Evolutionary conservation across 1,139 yeast genomes (phyloP).

Genomic region (Sugiyamaella xylanicola): DNA sequence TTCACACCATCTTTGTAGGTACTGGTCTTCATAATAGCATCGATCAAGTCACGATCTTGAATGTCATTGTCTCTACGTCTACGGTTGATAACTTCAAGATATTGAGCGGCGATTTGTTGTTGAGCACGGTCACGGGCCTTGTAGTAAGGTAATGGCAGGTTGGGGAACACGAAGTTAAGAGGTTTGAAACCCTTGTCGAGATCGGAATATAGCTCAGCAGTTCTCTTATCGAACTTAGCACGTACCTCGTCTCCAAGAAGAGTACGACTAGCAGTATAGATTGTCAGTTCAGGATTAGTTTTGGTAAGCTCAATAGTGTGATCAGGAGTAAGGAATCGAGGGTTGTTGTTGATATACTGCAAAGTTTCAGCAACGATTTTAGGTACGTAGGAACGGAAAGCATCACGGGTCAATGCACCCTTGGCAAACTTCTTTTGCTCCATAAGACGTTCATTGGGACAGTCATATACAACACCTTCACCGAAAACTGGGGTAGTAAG

Average conservation of each 20-base stretch:
- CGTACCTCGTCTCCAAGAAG: conserved; percentile 92
- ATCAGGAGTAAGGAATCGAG: conserved; percentile 45
- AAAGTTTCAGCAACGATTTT: conserved; percentile 76
- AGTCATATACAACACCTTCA: conserved; percentile 94
- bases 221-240: conserved; percentile 73
- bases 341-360: conserved; percentile 59
- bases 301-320: conserved; percentile 75
- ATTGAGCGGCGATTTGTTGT: conserved; percentile 72
- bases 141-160: conserved; percentile 87
- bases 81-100: conserved; percentile 71
- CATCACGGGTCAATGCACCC: conserved; percentile 80
- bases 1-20: conserved; percentile 89
- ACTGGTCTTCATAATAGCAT: conserved; percentile 77
- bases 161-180: conserved; percentile 90
- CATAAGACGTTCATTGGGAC: conserved; percentile 92
- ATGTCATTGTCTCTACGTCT: conserved; percentile 75
- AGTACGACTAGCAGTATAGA: conserved; percentile 92
- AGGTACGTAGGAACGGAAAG: conserved; percentile 86
- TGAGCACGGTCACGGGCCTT: conserved; percentile 87
- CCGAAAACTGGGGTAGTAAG: conserved; percentile 98
- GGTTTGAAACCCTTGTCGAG: conserved; percentile 98
- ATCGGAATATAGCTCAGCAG: conserved; percentile 85
- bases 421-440: conserved; percentile 98
- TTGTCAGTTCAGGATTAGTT: conserved; percentile 92
- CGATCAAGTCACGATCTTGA: conserved; percentile 85